These are phyloP conservation scores for Penicillium expansum DNA, from an alignment of 2,329 filamentous ascomycete genomes.

Conservation along the genomic window DNA sequence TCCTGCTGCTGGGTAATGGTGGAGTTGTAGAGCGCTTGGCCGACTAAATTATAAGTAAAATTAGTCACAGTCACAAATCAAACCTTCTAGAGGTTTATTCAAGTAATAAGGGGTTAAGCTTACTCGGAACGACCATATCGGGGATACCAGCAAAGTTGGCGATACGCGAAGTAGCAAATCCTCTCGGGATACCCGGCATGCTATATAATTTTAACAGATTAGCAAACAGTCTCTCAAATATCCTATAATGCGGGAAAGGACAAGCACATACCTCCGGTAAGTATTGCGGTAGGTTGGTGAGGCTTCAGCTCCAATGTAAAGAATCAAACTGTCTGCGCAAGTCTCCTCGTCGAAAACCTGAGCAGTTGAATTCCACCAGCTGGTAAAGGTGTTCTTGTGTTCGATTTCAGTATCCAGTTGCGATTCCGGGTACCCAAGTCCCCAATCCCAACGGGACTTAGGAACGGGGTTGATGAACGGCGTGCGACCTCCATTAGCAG, in stretches of 20 bases:
- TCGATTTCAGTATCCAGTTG: not conserved
- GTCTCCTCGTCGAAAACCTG: not conserved
- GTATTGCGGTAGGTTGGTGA: not conserved
- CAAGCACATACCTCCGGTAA: not conserved
- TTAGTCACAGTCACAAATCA: not conserved
- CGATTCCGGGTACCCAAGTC: not conserved
- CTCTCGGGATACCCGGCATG: not conserved
- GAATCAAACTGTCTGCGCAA: not conserved
- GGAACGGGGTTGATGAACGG: not conserved
- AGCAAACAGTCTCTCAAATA: not conserved
- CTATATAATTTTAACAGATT: not conserved
- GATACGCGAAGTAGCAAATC: not conserved
- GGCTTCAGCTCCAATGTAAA: not conserved
- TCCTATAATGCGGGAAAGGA: too few relatives aligned
- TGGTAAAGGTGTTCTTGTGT: not conserved
- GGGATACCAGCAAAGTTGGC: not conserved
- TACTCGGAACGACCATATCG: not conserved
- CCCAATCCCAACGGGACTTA: not conserved
- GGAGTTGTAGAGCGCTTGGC: conserved; percentile 35
- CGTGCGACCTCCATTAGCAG: not conserved
- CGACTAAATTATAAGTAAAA: conserved; percentile 11
- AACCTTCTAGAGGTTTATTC: too few relatives aligned
- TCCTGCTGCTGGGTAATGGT: conserved; percentile 46
- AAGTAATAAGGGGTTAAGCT: not conserved
- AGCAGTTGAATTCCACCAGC: not conserved